Conservation (phyloP, 179 eudicot species). For the Camellia oleifera region DNA sequence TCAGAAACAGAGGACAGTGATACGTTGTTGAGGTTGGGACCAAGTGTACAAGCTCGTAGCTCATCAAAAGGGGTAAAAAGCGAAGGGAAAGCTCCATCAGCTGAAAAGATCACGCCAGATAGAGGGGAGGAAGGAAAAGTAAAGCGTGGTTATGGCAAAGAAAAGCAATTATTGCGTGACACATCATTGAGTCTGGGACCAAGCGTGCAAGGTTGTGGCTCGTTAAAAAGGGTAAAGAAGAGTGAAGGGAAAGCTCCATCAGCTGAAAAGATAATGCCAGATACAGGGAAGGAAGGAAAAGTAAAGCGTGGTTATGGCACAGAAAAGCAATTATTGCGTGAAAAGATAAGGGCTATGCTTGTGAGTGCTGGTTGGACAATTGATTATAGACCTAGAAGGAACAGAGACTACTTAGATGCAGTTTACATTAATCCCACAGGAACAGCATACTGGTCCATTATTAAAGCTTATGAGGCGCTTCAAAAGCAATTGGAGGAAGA, state of each 20-base stretch:
- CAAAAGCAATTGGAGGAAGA: conserved; percentile 77
- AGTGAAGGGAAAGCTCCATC: conserved; percentile 36
- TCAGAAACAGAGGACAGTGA: conserved; percentile 54
- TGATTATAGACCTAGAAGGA: conserved; percentile 93
- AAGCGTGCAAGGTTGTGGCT: too few species aligned
- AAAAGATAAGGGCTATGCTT: conserved; percentile 79
- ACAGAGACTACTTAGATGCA: conserved; percentile 89
- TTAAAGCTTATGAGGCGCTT: conserved; percentile 91
- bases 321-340: conserved; percentile 86
- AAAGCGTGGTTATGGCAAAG: conserved; percentile 87
- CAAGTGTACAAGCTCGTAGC: conserved; percentile 32
- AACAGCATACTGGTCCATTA: conserved; percentile 94
- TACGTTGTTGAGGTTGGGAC: conserved; percentile 33
- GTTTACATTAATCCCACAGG: conserved; percentile 91
- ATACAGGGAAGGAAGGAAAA: conserved; percentile 55
- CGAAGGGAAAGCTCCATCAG: conserved; percentile 34
- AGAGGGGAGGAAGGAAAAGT: conserved; percentile 58
- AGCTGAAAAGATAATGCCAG: conserved; percentile 42
- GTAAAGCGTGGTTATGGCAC: conserved; percentile 85
- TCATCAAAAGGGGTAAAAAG: conserved; percentile 43
- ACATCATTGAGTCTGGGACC: too few species aligned
- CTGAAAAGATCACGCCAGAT: conserved; percentile 41
- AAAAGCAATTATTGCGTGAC: conserved; percentile 86
- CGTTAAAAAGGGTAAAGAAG: background rate
- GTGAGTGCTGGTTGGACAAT: conserved; percentile 88